Conservation (phyloP, 768 basidiomycete species). For the Lentinula raphanica region DNA sequence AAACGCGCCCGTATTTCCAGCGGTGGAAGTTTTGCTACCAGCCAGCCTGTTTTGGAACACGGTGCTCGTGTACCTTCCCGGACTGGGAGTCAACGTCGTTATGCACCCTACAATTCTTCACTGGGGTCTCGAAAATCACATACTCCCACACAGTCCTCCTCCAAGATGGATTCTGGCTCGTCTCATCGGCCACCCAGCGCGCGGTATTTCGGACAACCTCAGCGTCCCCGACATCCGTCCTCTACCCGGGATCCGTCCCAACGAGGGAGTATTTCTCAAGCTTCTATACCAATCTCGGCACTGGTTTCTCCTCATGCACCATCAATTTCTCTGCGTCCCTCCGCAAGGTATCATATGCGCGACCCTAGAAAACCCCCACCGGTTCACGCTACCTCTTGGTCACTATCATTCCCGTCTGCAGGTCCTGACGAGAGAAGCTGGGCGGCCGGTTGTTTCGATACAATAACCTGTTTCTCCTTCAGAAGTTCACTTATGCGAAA, state of each 20-base stretch:
- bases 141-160: background rate
- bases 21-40: background rate
- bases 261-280: conserved; percentile 1
- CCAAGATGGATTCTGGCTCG: background rate
- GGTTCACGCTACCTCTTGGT: conserved; percentile 3
- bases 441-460: background rate
- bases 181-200: background rate
- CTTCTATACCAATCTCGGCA: conserved; percentile 6
- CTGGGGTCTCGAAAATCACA: background rate
- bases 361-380: conserved; percentile 42
- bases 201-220: background rate
- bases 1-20: conserved; percentile 4
- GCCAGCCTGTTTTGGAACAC: background rate
- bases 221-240: background rate
- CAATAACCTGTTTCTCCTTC: background rate
- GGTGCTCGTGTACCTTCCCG: background rate
- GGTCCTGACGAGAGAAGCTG: conserved; percentile 1
- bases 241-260: background rate
- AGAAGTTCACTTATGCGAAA: background rate
- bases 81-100: background rate
- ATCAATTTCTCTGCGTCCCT: conserved; percentile 32
- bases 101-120: background rate
- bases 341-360: conserved; percentile 44
- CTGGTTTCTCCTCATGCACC: conserved; percentile 46
- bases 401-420: background rate